Base-by-base conservation (phyloP, 148 eudicot species). In the Dianthus caryophyllus region DNA sequence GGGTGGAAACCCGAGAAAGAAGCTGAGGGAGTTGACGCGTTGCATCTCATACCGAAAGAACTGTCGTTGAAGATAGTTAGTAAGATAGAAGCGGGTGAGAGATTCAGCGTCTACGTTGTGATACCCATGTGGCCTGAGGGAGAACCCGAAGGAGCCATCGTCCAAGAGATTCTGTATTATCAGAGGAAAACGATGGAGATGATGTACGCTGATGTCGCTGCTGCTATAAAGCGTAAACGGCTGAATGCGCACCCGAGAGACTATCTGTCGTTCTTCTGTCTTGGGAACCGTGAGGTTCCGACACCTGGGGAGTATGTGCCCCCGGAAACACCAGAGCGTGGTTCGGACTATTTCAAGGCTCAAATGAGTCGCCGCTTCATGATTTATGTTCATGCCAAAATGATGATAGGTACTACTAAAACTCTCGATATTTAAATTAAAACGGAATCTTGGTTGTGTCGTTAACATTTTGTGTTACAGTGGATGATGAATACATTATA, bases 101-200 rank as follows among this genome's bases (percentile, higher is more conserved):
- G 90, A 50, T 90, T 90, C 39, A 72, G 80, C 0, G 96, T 87
- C 29, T 87, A 87, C 70, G 67, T 90, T 49, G 90, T 90, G 29
- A 84, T 90, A 33, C 96, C 96, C 17, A 90, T 90, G 96, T 90
- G 96, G 96, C 96, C 96, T 0, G 92, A 90, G 74, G 96, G 96
- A 3, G 80, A 76, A 43, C 96, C 93, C 0, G 96, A 87, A 67
- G 87, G 93, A 56, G 85, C 50, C n/a, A 70, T 90, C 2, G 96
- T 90, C 36, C 93, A 87, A 75, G 93, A 88, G 2, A 90, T 90
- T 51, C 65, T 90, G 8, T 88, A 85, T 52, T 90, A 92, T 92
- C 96, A 90, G 51, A 77, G 80, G 60, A 72, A 82, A 67, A 90
- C 96, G 14, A 90, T 90, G 85, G 93, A 90, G 64, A 90, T 90